Evolutionary conservation across 768 basidiomycete species (phyloP).

Genomic region (Heimioporus sp.): DNA sequence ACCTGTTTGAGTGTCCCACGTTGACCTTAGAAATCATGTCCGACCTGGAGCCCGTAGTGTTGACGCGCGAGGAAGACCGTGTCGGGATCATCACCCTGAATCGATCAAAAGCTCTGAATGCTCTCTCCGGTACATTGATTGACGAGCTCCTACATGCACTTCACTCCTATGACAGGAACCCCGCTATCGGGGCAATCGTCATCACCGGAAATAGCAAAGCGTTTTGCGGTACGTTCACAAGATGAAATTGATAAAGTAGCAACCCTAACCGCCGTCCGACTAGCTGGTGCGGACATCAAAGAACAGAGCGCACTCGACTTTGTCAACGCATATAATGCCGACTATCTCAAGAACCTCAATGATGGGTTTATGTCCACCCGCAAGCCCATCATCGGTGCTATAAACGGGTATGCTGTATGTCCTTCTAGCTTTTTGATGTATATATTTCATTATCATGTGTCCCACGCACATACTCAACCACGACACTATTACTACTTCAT

Average conservation of each 20-base stretch:
- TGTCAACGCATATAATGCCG: slow-evolving; percentile 41
- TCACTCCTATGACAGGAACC: slow-evolving; percentile 63
- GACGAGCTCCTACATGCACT: slow-evolving; percentile 77
- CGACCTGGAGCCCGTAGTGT: slow-evolving; percentile 13
- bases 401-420: slow-evolving; percentile 83
- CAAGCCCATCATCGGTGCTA: slow-evolving; percentile 93
- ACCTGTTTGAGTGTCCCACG: too few relatives aligned
- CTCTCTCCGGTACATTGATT: slow-evolving; percentile 76
- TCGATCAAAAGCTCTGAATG: slow-evolving; percentile 84
- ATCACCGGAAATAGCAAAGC: slow-evolving; percentile 86
- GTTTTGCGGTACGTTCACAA: slow-evolving; percentile 40
- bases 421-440: too few relatives aligned
- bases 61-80: slow-evolving; percentile 18
- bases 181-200: slow-evolving; percentile 78
- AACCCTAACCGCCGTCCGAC: too few relatives aligned
- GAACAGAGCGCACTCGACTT: slow-evolving; percentile 90
- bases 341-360: slow-evolving; percentile 46
- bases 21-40: slow-evolving; percentile 18
- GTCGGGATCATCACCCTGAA: slow-evolving; percentile 71
- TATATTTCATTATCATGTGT: too few relatives aligned
- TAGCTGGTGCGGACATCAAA: slow-evolving; percentile 94
- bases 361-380: slow-evolving; percentile 50
- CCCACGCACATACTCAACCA: too few relatives aligned
- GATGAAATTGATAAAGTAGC: too few relatives aligned
- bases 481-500: neutral